Evolutionary conservation across 257 asterid genomes (phyloP), one percentile per base, ranked within the genome.

Genomic region (Penstemon eatonii): DNA sequence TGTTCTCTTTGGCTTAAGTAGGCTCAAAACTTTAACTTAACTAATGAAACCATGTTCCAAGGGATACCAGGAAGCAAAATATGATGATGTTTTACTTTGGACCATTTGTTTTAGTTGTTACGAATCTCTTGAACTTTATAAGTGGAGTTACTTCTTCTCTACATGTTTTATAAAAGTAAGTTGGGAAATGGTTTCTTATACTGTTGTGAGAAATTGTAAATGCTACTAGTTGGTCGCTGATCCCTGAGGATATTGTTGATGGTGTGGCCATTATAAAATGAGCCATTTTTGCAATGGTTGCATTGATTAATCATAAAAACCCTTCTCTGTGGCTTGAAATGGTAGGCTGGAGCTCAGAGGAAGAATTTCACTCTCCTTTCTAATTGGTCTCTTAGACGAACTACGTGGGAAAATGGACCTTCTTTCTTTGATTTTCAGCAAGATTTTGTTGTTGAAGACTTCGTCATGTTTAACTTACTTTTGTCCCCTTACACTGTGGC

Each of bases 81-180:
- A 25, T 25, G 33, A 25, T 25, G 33, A 25, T 25, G 33, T 33
- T 36, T 44, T 42, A 41, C 18, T 33, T 51, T 42, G 13, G 50
- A 52, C 9, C 6, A 6, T 47, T 65, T 6, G 13, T 40, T 53
- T 62, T 19, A 8, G 33, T 53, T 45, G 39, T 19, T 43, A 12
- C 60, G 60, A 45, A 56, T 64, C 46, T 36, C 15, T 42, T 47
- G 43, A 41, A 56, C 58, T 43, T 37, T 44, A 61, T 18, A 39
- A 10, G 8, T 11, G 36, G 5, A 49, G 40, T 11, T 63, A 25
- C 33, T 25, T 3, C 41, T 43, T 59, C 11, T 8, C 37, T 5
- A 40, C 5, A 10, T 39, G 15, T 63, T 65, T 47, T 25, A 15
- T 18, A 13, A 46, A 68, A 50, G 75, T 64, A 69, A 73, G 56